Evolutionary conservation across 352 stramenopile species (phyloP).

Genomic region (Globisporangium orthogonon): DNA sequence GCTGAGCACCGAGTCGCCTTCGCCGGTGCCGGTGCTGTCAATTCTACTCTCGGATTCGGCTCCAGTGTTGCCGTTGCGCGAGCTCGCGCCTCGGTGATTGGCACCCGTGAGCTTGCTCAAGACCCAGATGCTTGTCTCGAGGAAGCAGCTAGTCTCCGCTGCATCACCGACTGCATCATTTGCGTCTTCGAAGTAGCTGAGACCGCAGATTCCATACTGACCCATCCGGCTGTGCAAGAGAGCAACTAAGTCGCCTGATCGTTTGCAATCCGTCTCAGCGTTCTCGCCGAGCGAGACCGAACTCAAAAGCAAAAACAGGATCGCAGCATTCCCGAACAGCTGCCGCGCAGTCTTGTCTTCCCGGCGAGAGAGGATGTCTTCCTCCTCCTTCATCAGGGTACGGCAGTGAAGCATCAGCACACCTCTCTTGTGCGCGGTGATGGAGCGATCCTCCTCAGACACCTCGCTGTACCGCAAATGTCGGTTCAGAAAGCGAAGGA

Average conservation of each 20-base stretch:
- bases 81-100: conserved; percentile 3
- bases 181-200: conserved; percentile 22
- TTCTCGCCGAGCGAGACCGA: conserved; percentile 1
- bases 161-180: neutral
- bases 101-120: conserved; percentile 25
- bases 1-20: conserved; percentile 31
- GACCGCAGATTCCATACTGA: conserved; percentile 35
- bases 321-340: conserved; percentile 42
- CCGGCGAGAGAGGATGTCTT: conserved; percentile 32
- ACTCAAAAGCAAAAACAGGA: conserved; percentile 39
- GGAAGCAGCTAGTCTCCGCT: conserved; percentile 24
- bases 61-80: conserved; percentile 3
- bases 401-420: conserved; percentile 41
- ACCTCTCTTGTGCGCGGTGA: conserved; percentile 20
- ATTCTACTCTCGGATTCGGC: conserved; percentile 5
- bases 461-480: conserved; percentile 2
- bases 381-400: conserved; percentile 65
- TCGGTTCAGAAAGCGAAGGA: conserved; percentile 34
- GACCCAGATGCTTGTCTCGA: conserved; percentile 30
- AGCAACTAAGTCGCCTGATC: conserved; percentile 16
- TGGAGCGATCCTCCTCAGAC: neutral
- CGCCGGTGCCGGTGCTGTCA: neutral
- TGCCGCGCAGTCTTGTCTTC: conserved; percentile 36
- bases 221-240: conserved; percentile 41
- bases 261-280: conserved; percentile 1